Evolutionary conservation across 768 basidiomycete genomes (phyloP).

Genomic region (Termitomyces sp.): DNA sequence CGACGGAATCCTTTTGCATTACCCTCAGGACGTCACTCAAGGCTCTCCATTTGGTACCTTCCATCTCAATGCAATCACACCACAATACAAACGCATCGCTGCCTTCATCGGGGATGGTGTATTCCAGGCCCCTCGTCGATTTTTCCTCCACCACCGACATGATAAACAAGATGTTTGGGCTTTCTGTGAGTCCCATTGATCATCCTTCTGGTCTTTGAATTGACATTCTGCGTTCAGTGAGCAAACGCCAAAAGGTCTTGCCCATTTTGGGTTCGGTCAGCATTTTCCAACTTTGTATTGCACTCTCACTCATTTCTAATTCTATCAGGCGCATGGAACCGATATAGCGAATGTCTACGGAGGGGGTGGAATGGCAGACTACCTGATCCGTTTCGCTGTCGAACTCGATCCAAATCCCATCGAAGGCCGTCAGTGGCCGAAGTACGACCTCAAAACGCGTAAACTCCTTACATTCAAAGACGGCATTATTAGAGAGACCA

Average conservation of each 20-base stretch:
- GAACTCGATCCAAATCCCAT: constrained; percentile 39
- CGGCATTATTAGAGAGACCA: constrained; percentile 21
- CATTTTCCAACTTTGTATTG: neutral
- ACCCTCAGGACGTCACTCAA: constrained; percentile 31
- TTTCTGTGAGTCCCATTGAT: constrained; percentile 25
- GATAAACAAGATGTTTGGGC: constrained; percentile 39
- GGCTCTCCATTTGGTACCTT: constrained; percentile 54
- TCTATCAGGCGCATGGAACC: constrained; percentile 32
- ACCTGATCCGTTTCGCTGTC: constrained; percentile 39
- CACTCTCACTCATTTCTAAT: constrained; percentile 5
- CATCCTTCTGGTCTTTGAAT: neutral
- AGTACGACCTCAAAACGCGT: constrained; percentile 30
- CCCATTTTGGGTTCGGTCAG: constrained; percentile 36
- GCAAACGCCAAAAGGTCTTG: neutral
- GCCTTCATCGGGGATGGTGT: constrained; percentile 44
- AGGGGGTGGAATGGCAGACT: constrained; percentile 37
- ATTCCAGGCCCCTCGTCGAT: constrained; percentile 45
- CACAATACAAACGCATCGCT: constrained; percentile 46
- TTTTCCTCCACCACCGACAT: constrained; percentile 32
- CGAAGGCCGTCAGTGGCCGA: constrained; percentile 35
- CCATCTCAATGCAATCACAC: constrained; percentile 33
- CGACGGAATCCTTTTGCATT: constrained; percentile 23
- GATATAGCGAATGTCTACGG: constrained; percentile 38
- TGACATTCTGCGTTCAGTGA: neutral
- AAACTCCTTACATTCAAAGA: constrained; percentile 37